Evolutionary conservation across 2,329 filamentous ascomycete species (phyloP), one percentile per base, ranked within the genome.

Genomic region (Sporothrix phasma): DNA sequence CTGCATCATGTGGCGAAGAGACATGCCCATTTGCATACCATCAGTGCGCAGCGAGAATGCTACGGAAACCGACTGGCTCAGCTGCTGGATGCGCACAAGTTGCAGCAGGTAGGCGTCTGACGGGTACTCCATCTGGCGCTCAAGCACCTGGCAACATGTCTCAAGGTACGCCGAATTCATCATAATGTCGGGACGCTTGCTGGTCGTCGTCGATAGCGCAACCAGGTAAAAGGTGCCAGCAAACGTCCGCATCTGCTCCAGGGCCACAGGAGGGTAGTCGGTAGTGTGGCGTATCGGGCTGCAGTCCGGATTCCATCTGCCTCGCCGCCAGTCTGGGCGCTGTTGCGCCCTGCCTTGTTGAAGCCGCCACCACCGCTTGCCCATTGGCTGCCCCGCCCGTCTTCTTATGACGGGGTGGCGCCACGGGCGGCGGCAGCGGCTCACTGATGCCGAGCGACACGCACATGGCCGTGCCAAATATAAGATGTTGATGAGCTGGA

Each of bases 191-290:
- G 76, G 75, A 19, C 77, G 75, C 67, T 81, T 81, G 69, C 71
- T 73, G 6, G 74, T 73, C 1, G 72, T 71, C 51, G 73, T 74
- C 8, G 70, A 67, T 79, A 79, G 68, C 6, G 79, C 79, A 34
- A 80, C 78, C 3, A 82, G 68, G 63, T 82, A 82, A 65, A 80
- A 83, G 3, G 77, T 78, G 2, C 79, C 80, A 0, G 75, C 75
- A 69, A 79, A 81, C 0, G 79, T 78, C 51, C 80, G 74, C 71
- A 81, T 76, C 53, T 76, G 71, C 63, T 81, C 78, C 3, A 69
- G 62, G 4, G 31, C 34, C 11, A 43, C 62, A 0, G 67, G 34
- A 37, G 66, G 22, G 59, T 61, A 56, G n/a, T 34, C 26, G 6
- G 47, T 34, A 8, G 49, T 34, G 46, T 56, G 39, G 22, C 13